Evolutionary conservation across 768 basidiomycete genomes (phyloP).

Genomic region (Punctularia strigosozonata): DNA sequence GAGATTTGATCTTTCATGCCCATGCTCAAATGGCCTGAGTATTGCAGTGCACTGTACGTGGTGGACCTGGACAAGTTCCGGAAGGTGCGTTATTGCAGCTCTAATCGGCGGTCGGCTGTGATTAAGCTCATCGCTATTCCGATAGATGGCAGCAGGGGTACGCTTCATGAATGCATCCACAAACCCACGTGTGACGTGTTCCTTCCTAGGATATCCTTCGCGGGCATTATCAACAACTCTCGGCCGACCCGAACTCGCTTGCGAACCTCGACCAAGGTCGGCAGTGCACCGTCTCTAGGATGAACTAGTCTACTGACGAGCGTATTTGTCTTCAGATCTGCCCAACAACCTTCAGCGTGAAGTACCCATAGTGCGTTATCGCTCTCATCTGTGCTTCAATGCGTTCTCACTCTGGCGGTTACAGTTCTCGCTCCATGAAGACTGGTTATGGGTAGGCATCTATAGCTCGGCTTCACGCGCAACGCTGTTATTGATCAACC

Average conservation of each 20-base stretch:
- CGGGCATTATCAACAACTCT: conserved; percentile 86
- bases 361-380: conserved; percentile 76
- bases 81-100: conserved; percentile 39
- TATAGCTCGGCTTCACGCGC: neutral
- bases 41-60: conserved; percentile 79
- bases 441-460: conserved; percentile 87
- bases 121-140: neutral
- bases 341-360: conserved; percentile 90
- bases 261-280: conserved; percentile 91
- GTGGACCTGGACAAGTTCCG: conserved; percentile 93
- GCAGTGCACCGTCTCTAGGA: conserved; percentile 2
- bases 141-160: conserved; percentile 49
- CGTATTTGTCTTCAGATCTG: conserved; percentile 43
- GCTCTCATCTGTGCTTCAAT: neutral
- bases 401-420: too few relatives aligned
- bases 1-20: neutral
- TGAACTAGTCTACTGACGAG: neutral
- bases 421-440: conserved; percentile 78
- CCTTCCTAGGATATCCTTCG: conserved; percentile 78
- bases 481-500: neutral
- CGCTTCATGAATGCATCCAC: conserved; percentile 12
- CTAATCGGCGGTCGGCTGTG: neutral
- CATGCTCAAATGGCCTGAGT: conserved; percentile 7
- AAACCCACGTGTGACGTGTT: too few relatives aligned
- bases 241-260: conserved; percentile 87